Percentiles rank a stretch among this genome's conserved stretches.
These are phyloP conservation scores for Aspergillus sparsus DNA, from an alignment of 495 filamentous ascomycete species.

Conservation along the genomic window DNA sequence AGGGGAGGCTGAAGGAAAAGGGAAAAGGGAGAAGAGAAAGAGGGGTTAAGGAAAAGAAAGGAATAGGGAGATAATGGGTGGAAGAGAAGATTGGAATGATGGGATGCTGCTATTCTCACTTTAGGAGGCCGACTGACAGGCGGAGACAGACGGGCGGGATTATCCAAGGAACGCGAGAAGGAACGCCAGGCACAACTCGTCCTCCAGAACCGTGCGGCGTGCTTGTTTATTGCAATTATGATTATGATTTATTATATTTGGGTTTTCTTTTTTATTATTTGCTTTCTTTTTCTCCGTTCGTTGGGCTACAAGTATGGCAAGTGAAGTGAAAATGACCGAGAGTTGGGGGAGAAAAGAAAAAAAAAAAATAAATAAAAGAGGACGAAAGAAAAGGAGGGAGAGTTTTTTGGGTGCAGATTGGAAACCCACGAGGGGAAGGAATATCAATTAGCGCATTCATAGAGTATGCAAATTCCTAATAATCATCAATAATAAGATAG, in stretches of 20 bases:
- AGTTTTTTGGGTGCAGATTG: constrained; percentile 15
- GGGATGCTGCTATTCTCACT: constrained; percentile 25
- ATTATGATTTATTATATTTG: constrained; percentile 2
- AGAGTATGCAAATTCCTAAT: constrained; percentile 17
- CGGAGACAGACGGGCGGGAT: constrained; percentile 31
- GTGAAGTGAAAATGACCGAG: constrained; percentile 5
- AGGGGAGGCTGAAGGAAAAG: constrained; percentile 18
- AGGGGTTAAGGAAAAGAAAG: constrained; percentile 21
- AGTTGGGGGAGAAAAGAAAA: constrained; percentile 5
- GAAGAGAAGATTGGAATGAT: constrained; percentile 20
- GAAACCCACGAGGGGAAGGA: constrained; percentile 25
- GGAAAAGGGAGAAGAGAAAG: constrained; percentile 20
- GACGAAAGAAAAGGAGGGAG: constrained; percentile 5
- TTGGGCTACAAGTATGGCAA: constrained; percentile 1
- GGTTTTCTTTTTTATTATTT: constrained; percentile 4
- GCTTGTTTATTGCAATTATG: constrained; percentile 1
- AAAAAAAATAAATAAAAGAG: constrained; percentile 1
- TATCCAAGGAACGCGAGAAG: constrained; percentile 27
- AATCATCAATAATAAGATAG: constrained; percentile 8
- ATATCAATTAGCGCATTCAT: constrained; percentile 17
- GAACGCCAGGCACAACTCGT: constrained; percentile 18
- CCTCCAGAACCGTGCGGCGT: constrained; percentile 6
- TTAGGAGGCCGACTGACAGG: constrained; percentile 28
- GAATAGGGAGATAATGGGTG: constrained; percentile 25
- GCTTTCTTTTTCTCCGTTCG: constrained; percentile 7